Base-by-base conservation (phyloP, 108 stramenopile species). In the Skeletonema marinoi region DNA sequence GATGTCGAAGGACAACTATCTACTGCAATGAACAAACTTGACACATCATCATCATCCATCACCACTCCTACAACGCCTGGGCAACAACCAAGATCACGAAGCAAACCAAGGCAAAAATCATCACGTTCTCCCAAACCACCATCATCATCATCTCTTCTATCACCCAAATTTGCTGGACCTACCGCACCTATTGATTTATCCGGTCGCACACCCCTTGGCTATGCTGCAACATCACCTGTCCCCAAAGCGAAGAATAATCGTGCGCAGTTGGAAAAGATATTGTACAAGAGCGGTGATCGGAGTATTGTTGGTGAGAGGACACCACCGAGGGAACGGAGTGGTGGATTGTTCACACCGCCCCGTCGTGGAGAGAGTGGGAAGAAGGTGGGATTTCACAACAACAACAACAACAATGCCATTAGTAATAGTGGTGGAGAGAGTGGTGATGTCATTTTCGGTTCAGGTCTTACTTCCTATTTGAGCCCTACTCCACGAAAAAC, bases 161-260 rank as follows among this genome's bases (percentile, higher is more conserved):
- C 71, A 32, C 71, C 71, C 9, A 66, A 65, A 29, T 80, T 80
- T n/a, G 36, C 73, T 30, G 86, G 86, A 16, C 39, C 30, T 29
- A 8, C 50, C 36, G 81, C 86, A 11, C 91, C 89, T 12, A 54
- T 88, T 6, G 95, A 93, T 68, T 54, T 93, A 30, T 46, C 74
- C 62, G 90, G 89, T 42, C 80, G 83, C 2, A 96, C 92, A 4
- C 88, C 95, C 6, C 74, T 88, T 29, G 92, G 91, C 7, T 67
- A 84, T 30, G 90, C 89, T 42, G 66, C 88, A 10, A 89, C 83
- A 11, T 86, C 85, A 8, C 82, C 82, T 12, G 76, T 84, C 4
- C 77, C 84, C 19, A 83, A 75, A 66, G 88, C 90, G 17, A 65
- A 71, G 19, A 78, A 72, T 60, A 82, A 86, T 64, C 73, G 82